Evolutionary conservation across 176 grass and related monocot species (phyloP).

Genomic region (sorghum (Sorghum bicolor)): Sorghum_bicolor_NCBIv3 NC_012872.2:1483001-1483500

Average conservation of each 20-base stretch:
- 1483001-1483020: too few species aligned
- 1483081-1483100: too few species aligned
- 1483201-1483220: neutral
- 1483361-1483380: neutral
- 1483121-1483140: too few species aligned
- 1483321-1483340: neutral
- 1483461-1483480: constrained; percentile 77
- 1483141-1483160: too few species aligned
- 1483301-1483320: neutral
- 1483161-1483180: neutral
- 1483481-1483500: constrained; percentile 91
- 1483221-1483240: neutral
- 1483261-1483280: neutral
- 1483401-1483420: neutral
- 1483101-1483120: too few species aligned
- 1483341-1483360: neutral
- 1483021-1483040: too few species aligned
- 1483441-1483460: constrained; percentile 96
- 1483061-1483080: too few species aligned
- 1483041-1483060: too few species aligned
- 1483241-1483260: neutral
- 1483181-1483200: neutral
- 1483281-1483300: constrained; percentile 16
- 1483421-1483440: neutral
- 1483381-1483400: neutral